Base-by-base conservation (phyloP, 2,329 filamentous ascomycete species). In the Talaromyces sp. region DNA sequence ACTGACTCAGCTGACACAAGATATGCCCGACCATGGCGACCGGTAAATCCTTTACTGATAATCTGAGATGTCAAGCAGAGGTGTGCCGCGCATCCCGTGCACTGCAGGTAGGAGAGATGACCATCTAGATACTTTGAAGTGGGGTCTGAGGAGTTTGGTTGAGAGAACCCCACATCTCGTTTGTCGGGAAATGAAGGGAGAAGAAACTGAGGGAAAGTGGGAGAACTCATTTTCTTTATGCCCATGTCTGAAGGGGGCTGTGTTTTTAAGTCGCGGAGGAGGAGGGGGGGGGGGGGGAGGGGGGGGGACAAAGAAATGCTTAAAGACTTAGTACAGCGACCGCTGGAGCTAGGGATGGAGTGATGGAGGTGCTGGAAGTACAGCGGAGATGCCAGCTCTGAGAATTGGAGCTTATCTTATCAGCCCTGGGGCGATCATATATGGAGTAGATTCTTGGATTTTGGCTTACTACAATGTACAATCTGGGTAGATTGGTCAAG, bases 21-120 rank as follows among this genome's bases (percentile, higher is more conserved):
- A 68, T 85, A 86, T 37, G 84, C 84, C 51, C 84, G 82, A 5
- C 84, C 84, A 66, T 86, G 81, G 16, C 84, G 81, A 56, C 84
- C 84, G 20, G 82, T 86, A 70, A 87, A 87, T 49, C 84, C 84
- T 72, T 86, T 86, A 71, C 76, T 80, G 63, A 86, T 82, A 52
- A 86, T 85, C 56, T 84, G 82, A 5, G 77, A 77, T 14, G 81
- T 80, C 49, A 82, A 75, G 57, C 82, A 82, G 42, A 87, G 75
- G 63, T 86, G 81, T 10, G 81, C 73, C 36, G 82, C 79, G 65
- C 84, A 87, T 59, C 79, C 79, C 24, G 78, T 75, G 69, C 84
- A 87, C 61, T 79, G 80, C 20, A 87, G 77, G 66, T 81, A 80
- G 2, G 83, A 83, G 44, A 74, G 70, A 62, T 82, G 75, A 51